phyloP scores from a whole-genome alignment of 1,139 yeast species.

The Hansenula lynferdii region DNA sequence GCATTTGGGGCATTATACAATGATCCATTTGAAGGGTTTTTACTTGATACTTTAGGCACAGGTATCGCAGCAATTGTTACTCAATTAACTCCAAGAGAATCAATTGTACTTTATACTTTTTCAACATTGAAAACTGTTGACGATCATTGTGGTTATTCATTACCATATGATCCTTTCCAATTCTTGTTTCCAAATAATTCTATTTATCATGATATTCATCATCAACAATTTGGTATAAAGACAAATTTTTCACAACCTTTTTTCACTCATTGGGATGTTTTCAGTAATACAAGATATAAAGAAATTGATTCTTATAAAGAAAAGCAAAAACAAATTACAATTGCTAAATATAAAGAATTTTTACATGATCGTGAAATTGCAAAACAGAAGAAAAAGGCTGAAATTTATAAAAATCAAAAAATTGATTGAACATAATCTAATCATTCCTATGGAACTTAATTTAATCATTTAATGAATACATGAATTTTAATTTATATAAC shows the following conservation, averaged over 20 bases:
- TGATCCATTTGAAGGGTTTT: slow-evolving; percentile 89
- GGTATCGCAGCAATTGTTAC: slow-evolving; percentile 71
- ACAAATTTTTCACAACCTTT: slow-evolving; percentile 96
- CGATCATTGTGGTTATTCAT: slow-evolving; percentile 94
- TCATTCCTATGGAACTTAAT: background rate
- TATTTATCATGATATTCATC: slow-evolving; percentile 94
- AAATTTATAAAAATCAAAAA: slow-evolving; percentile 5
- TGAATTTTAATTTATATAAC: background rate
- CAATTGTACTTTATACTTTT: slow-evolving; percentile 68
- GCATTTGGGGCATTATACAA: slow-evolving; percentile 96
- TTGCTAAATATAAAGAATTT: slow-evolving; percentile 58
- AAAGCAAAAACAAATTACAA: slow-evolving; percentile 53
- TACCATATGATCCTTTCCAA: slow-evolving; percentile 91
- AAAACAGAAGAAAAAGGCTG: slow-evolving; percentile 20
- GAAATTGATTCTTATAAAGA: slow-evolving; percentile 57
- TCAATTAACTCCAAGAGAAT: slow-evolving; percentile 70
- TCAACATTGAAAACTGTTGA: slow-evolving; percentile 96
- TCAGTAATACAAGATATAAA: slow-evolving; percentile 67
- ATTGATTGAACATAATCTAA: background rate
- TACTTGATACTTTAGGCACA: slow-evolving; percentile 88
- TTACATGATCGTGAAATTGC: slow-evolving; percentile 38
- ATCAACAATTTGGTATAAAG: slow-evolving; percentile 93
- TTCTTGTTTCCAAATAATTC: slow-evolving; percentile 89
- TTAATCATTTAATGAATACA: slow-evolving; percentile 1
- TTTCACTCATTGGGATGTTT: slow-evolving; percentile 86